These are phyloP conservation scores for Rhodotorula paludigena DNA, from an alignment of 768 basidiomycete species.

Conservation along the genomic window DNA sequence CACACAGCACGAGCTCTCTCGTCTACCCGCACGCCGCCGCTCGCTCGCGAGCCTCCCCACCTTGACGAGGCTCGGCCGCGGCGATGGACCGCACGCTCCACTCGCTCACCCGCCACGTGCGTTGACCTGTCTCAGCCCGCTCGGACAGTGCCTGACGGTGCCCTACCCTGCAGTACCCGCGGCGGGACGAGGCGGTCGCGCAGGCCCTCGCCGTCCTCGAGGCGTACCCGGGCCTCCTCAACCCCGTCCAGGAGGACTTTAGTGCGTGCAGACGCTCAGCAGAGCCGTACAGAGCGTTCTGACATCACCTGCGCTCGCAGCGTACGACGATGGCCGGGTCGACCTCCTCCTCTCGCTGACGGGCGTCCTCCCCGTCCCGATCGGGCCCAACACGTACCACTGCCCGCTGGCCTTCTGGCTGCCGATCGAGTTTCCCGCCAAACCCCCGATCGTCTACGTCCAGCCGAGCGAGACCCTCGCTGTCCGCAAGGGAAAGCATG, in stretches of 20 bases:
- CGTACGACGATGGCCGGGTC: constrained; percentile 88
- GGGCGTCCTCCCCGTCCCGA: constrained; percentile 83
- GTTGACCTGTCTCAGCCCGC: not conserved
- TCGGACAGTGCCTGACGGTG: not conserved
- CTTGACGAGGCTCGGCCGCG: not conserved
- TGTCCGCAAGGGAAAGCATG: constrained; percentile 65
- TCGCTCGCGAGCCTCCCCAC: not conserved
- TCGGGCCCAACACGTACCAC: constrained; percentile 72
- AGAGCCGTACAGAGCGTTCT: rapidly evolving
- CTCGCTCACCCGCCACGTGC: constrained; percentile 7
- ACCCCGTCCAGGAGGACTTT: constrained; percentile 28
- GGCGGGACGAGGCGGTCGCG: constrained; percentile 57
- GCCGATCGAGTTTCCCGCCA: constrained; percentile 71
- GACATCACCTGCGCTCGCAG: constrained; percentile 49
- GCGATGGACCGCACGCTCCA: constrained; percentile 1
- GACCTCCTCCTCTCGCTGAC: constrained; percentile 85
- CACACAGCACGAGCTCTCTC: not conserved
- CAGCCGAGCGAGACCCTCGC: constrained; percentile 88
- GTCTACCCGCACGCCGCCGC: not conserved
- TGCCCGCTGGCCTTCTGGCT: constrained; percentile 90
- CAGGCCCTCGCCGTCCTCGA: constrained; percentile 68
- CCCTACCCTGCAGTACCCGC: constrained; percentile 50
- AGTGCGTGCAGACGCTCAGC: constrained; percentile 29
- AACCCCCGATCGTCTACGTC: constrained; percentile 81
- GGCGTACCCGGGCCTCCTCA: constrained; percentile 60